Conservation (phyloP, 2,329 filamentous ascomycete species). For the Plenodomus tracheiphilus region DNA sequence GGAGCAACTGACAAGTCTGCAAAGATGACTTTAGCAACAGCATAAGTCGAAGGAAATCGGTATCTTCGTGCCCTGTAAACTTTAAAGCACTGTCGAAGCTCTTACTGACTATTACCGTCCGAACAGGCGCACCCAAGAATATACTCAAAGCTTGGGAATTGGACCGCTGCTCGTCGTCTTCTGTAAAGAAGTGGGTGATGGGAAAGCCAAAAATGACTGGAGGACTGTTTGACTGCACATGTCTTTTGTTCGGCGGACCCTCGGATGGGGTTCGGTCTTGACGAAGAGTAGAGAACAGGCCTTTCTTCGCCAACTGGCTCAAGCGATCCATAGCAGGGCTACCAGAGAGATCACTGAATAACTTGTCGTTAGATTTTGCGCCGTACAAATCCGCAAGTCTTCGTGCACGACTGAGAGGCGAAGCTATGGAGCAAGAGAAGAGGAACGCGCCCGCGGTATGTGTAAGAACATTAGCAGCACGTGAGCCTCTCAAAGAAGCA, state of each 20-base stretch:
- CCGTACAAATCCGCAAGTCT: conserved; percentile 3
- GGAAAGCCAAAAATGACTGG: conserved; percentile 1
- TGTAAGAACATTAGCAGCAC: not conserved
- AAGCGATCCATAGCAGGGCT: not conserved
- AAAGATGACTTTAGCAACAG: conserved; percentile 6
- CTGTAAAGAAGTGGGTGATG: conserved; percentile 4
- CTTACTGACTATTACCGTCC: conserved; percentile 3
- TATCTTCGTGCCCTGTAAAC: conserved; percentile 1
- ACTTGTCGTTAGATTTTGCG: conserved; percentile 2
- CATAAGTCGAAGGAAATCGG: conserved; percentile 4
- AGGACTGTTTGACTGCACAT: not conserved
- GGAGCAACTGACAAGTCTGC: conserved; percentile 5
- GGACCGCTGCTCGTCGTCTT: conserved; percentile 1
- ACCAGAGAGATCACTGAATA: conserved; percentile 4
- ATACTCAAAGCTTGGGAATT: not conserved
- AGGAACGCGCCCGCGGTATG: conserved; percentile 8
- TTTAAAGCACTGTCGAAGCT: not conserved
- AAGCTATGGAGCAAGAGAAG: not conserved
- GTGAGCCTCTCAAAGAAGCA: not conserved
- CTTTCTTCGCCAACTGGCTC: not conserved
- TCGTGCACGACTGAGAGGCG: not conserved
- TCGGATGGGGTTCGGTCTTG: not conserved
- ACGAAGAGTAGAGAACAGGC: not conserved
- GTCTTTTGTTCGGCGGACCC: not conserved
- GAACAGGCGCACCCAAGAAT: conserved; percentile 2